These are phyloP conservation scores for Diospyros lotus DNA, from an alignment of 148 eudicot genomes.

Conservation along the genomic window DNA sequence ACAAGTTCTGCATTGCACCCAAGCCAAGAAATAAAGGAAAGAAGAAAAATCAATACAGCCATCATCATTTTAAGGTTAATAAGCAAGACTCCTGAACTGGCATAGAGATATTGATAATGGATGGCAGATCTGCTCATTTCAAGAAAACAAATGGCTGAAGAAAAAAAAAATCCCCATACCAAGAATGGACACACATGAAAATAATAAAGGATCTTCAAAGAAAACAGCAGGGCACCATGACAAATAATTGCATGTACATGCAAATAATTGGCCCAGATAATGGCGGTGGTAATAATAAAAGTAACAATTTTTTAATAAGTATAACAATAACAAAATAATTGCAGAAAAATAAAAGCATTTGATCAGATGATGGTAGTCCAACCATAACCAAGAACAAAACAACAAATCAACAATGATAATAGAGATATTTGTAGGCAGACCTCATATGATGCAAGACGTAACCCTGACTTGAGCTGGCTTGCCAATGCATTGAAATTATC, in stretches of 20 bases:
- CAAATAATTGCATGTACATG: background rate
- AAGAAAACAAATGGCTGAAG: background rate
- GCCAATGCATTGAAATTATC: slow-evolving; percentile 58
- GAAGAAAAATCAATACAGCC: background rate
- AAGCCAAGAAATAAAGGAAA: background rate
- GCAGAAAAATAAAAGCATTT: too few relatives aligned
- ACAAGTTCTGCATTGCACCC: slow-evolving; percentile 68
- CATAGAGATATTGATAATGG: background rate
- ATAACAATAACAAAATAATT: too few relatives aligned
- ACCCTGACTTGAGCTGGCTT: slow-evolving; percentile 64
- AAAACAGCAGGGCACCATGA: background rate
- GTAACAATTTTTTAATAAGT: background rate
- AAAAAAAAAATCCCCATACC: too few relatives aligned
- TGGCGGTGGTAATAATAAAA: background rate
- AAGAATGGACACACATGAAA: background rate
- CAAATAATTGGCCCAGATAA: background rate
- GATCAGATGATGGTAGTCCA: too few relatives aligned
- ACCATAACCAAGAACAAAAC: background rate
- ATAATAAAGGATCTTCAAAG: background rate
- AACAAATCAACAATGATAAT: slow-evolving; percentile 7
- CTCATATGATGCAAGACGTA: slow-evolving; percentile 73
- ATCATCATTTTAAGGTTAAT: background rate
- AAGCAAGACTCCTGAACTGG: background rate
- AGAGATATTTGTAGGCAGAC: slow-evolving; percentile 25
- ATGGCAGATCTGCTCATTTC: background rate